Conservation (phyloP, 164 flowering plant genomes). For the Chimonanthus salicifolius region DNA sequence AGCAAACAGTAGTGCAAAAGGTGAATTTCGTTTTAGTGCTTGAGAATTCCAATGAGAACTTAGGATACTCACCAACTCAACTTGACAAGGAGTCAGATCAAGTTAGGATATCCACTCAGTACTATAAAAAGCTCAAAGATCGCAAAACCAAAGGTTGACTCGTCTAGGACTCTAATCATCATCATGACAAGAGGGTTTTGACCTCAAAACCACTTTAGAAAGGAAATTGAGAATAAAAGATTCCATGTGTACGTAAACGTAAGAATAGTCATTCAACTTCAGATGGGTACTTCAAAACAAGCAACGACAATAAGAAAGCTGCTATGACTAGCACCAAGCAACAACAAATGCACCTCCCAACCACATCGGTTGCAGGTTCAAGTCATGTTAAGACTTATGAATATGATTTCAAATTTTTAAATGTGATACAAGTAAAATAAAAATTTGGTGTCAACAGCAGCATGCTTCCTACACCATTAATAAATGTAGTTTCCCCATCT, state of each 20-base stretch:
- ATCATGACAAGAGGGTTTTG: not conserved
- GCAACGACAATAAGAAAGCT: no score
- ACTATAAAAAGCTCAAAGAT: not conserved
- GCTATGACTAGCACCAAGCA: no score
- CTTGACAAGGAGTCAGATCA: not conserved
- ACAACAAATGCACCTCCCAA: no score
- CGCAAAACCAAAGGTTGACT: not conserved
- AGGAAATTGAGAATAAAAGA: not conserved
- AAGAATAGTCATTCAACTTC: not conserved
- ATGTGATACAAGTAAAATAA: no score
- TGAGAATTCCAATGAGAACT: not conserved
- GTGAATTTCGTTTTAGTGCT: not conserved
- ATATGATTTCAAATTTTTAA: no score
- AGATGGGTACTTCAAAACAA: not conserved
- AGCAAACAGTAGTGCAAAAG: not conserved
- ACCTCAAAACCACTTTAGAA: not conserved
- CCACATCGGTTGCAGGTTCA: no score
- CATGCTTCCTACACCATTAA: no score
- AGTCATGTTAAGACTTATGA: no score
- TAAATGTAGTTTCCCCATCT: no score
- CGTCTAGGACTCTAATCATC: not conserved
- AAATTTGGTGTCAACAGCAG: no score
- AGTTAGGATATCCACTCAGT: not conserved
- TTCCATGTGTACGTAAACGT: not conserved
- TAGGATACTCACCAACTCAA: not conserved